Percentiles rank a stretch among this genome's conserved stretches.
Conservation (phyloP, 257 asterid genomes). For the Fraxinus americana region DNA sequence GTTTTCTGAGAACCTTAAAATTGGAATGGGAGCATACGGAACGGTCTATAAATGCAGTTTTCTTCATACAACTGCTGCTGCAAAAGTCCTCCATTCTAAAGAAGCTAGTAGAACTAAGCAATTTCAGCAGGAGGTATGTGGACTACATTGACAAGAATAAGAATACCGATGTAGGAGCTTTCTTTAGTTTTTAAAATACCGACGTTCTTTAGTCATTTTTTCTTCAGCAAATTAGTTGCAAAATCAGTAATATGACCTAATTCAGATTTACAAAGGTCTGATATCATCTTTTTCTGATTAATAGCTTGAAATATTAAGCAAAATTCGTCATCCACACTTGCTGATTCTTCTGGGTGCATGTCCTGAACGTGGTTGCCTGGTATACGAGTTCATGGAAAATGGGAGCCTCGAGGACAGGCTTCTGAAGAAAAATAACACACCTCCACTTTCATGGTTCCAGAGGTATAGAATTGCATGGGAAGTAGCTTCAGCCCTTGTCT, state of each 20-base stretch:
- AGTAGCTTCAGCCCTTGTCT: conserved; percentile 83
- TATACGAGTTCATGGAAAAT: conserved; percentile 86
- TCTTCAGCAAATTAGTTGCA: neutral
- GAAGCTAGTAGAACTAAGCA: conserved; percentile 60
- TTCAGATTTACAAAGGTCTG: conserved; percentile 15
- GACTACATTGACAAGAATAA: neutral
- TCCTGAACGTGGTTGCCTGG: conserved; percentile 71
- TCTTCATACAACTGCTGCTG: conserved; percentile 84
- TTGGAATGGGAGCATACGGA: conserved; percentile 89
- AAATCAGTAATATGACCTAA: conserved; percentile 10
- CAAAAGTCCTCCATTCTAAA: conserved; percentile 69
- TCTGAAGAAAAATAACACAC: conserved; percentile 46
- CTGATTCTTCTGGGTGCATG: conserved; percentile 91
- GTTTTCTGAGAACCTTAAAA: conserved; percentile 64
- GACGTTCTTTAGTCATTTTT: neutral
- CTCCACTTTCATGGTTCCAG: conserved; percentile 74
- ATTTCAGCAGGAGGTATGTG: conserved; percentile 83
- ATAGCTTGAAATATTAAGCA: conserved; percentile 80
- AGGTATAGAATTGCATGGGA: conserved; percentile 85
- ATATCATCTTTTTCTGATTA: conserved; percentile 24
- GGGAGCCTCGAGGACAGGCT: conserved; percentile 86
- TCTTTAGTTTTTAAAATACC: too few species aligned
- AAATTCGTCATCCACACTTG: conserved; percentile 80
- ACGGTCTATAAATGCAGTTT: conserved; percentile 83
- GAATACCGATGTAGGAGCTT: neutral